phyloP scores from a whole-genome alignment of 768 basidiomycete genomes.

The Xanthoconium stramineum region DNA sequence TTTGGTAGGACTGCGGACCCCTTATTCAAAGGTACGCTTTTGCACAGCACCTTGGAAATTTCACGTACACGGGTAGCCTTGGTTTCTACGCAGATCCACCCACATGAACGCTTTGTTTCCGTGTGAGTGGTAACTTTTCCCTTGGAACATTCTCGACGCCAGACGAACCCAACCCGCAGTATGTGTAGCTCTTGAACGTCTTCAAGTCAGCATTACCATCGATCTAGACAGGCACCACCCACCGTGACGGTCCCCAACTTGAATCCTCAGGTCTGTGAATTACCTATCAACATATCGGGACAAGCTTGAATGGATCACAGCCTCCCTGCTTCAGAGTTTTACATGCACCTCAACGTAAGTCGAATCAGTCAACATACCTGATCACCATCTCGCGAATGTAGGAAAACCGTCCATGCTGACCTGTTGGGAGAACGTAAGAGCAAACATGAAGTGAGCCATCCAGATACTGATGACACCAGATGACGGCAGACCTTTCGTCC shows the following conservation, averaged over 20 bases:
- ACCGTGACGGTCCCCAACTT: not conserved
- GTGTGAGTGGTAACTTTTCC: no score
- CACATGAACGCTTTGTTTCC: no score
- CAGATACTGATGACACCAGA: no score
- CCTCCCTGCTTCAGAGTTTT: not conserved
- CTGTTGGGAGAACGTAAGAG: no score
- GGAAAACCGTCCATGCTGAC: no score
- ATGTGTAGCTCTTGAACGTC: not conserved
- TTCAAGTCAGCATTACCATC: not conserved
- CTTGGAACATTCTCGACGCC: not conserved
- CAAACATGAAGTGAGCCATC: no score
- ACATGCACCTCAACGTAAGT: not conserved
- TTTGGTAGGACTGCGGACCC: not conserved
- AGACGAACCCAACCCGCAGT: not conserved
- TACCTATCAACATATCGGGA: not conserved
- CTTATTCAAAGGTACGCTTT: not conserved
- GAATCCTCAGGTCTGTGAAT: not conserved
- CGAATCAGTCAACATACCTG: not conserved
- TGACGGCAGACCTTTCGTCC: no score
- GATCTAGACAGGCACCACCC: no score
- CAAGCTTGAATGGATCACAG: not conserved
- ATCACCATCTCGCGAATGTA: not conserved
- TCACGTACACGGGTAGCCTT: no score
- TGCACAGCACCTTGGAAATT: no score
- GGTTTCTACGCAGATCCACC: no score